Evolutionary conservation across 106 monocot species (phyloP).

Genomic region (Apostasia shenzhenica): DNA sequence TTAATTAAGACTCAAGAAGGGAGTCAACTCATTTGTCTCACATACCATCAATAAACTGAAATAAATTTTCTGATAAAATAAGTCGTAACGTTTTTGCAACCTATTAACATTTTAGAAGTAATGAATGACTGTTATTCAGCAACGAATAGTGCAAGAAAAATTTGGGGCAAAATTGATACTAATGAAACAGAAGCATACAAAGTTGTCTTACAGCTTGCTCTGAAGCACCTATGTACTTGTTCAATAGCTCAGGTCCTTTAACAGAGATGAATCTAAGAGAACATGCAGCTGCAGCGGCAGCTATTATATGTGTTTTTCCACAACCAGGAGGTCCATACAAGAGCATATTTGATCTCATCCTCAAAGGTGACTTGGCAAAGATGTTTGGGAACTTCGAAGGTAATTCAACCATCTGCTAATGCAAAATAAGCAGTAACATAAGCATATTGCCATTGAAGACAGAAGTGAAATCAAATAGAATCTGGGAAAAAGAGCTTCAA

Average conservation of each 20-base stretch:
- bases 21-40: no score
- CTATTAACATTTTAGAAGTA: no score
- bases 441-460: background rate
- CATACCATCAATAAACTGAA: no score
- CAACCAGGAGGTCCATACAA: constrained; percentile 99
- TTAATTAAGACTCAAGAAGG: no score
- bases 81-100: no score
- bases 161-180: background rate
- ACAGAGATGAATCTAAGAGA: constrained; percentile 87
- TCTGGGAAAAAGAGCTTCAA: background rate
- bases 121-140: no score
- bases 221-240: constrained; percentile 98
- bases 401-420: constrained; percentile 80
- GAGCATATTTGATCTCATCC: constrained; percentile 91
- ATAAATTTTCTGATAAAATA: no score
- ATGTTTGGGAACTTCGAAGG: constrained; percentile 88
- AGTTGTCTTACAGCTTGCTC: constrained; percentile 89
- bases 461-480: background rate
- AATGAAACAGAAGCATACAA: background rate
- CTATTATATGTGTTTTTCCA: constrained; percentile 96
- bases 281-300: constrained; percentile 90
- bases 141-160: background rate
- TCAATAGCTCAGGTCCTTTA: constrained; percentile 94
- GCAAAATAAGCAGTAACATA: constrained; percentile 7
- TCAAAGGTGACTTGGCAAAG: constrained; percentile 79